Percentiles rank a stretch among this genome's conserved stretches.
Evolutionary conservation across 1,284 basidiomycete species (phyloP).

Genomic region (Puccinia triticina): DNA sequence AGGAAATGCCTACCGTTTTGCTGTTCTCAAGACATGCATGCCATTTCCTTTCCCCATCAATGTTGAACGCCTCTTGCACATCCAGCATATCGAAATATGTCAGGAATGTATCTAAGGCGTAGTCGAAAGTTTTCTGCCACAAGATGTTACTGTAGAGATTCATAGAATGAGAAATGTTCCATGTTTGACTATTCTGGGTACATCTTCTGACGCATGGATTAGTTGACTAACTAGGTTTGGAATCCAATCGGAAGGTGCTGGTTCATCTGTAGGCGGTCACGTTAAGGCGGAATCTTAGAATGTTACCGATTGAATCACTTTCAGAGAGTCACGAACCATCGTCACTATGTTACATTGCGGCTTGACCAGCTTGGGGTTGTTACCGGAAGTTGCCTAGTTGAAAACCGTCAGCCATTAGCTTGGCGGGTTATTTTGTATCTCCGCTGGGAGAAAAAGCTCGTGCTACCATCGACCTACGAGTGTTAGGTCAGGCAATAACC

Average conservation of each 20-base stretch:
- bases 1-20: neutral
- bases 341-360: constrained; percentile 29
- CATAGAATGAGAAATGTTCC: neutral
- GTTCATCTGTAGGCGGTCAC: constrained; percentile 1
- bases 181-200: neutral
- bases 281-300: neutral
- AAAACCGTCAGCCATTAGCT: neutral
- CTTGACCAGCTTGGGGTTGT: constrained; percentile 11
- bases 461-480: neutral
- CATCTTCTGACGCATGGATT: neutral
- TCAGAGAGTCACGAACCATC: neutral
- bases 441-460: neutral
- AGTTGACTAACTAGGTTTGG: constrained; percentile 14
- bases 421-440: neutral
- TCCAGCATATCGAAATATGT: constrained; percentile 34
- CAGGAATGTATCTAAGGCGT: neutral
- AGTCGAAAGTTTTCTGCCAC: constrained; percentile 17
- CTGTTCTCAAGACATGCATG: neutral
- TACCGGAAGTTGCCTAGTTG: neutral
- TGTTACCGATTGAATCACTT: neutral
- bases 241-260: neutral
- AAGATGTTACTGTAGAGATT: constrained; percentile 24
- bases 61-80: constrained; percentile 30
- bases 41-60: neutral
- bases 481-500: constrained; percentile 3